A percentile compares a stretch with the other conserved stretches of the same genome.
These are phyloP conservation scores for Rusavskia elegans DNA, from an alignment of 495 filamentous ascomycete species.

Conservation along the genomic window DNA sequence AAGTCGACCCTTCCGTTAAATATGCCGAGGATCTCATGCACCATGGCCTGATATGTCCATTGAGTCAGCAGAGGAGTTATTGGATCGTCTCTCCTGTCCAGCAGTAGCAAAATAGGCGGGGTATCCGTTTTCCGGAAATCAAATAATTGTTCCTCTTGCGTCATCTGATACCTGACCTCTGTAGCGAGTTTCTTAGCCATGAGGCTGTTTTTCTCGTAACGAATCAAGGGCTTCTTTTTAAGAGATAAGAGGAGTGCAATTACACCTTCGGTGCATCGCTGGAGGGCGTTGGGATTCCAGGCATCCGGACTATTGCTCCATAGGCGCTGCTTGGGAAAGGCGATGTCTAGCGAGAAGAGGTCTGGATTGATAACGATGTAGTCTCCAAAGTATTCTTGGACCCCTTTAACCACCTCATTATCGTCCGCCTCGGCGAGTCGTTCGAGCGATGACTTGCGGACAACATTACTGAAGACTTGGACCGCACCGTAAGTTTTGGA, in stretches of 20 bases:
- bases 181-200: constrained; percentile 84
- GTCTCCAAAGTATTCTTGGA: constrained; percentile 93
- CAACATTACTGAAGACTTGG: constrained; percentile 79
- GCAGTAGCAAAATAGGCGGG: constrained; percentile 75
- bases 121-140: constrained; percentile 94
- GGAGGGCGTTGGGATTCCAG: constrained; percentile 80
- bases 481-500: not conserved
- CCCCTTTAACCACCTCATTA: constrained; percentile 80
- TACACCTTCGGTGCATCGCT: constrained; percentile 72
- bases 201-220: constrained; percentile 84
- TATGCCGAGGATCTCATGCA: constrained; percentile 88
- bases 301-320: constrained; percentile 62
- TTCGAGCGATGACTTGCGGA: constrained; percentile 92
- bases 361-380: constrained; percentile 92
- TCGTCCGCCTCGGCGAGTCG: constrained; percentile 94
- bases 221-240: constrained; percentile 90
- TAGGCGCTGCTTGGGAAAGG: constrained; percentile 57
- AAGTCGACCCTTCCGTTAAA: constrained; percentile 83
- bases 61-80: constrained; percentile 91
- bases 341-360: constrained; percentile 67
- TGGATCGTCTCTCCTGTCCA: constrained; percentile 89
- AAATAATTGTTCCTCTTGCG: constrained; percentile 92
- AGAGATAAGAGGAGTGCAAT: constrained; percentile 66
- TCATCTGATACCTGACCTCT: constrained; percentile 81
- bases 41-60: constrained; percentile 99